Percentiles rank a stretch among this genome's conserved stretches.
Conservation (phyloP, 495 filamentous ascomycete genomes). For the Melanomma pulvis-pyrius region DNA sequence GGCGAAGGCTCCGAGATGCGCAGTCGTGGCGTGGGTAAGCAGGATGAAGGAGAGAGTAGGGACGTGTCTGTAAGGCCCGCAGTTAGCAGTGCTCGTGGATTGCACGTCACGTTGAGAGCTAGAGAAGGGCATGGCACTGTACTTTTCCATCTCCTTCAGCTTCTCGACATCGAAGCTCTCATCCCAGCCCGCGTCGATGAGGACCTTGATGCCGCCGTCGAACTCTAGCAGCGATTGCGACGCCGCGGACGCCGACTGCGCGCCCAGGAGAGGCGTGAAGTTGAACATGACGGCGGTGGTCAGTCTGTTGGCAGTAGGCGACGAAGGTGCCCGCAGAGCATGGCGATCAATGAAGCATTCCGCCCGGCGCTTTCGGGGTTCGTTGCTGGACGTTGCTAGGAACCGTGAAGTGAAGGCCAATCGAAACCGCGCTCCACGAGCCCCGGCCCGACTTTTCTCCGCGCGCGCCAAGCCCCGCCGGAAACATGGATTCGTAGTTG, state of each 20-base stretch:
- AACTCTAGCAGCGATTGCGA: slow-evolving; percentile 95
- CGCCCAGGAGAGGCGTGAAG: slow-evolving; percentile 89
- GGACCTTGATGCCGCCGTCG: slow-evolving; percentile 92
- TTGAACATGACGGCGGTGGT: slow-evolving; percentile 71
- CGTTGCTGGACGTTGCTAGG: not conserved
- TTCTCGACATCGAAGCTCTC: slow-evolving; percentile 79
- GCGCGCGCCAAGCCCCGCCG: not conserved
- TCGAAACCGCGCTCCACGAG: too few relatives aligned
- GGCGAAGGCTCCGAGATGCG: slow-evolving; percentile 89
- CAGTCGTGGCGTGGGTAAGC: slow-evolving; percentile 86
- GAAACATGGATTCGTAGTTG: not conserved
- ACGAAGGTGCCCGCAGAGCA: not conserved
- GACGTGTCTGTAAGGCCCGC: slow-evolving; percentile 63
- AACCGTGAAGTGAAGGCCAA: too few relatives aligned
- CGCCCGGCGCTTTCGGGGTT: not conserved
- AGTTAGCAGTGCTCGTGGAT: not conserved
- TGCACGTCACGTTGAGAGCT: not conserved
- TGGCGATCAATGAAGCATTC: not conserved
- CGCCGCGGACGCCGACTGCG: slow-evolving; percentile 80
- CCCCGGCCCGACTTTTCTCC: not conserved
- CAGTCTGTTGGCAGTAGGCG: not conserved
- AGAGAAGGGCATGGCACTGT: slow-evolving; percentile 38
- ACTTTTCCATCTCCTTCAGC: slow-evolving; percentile 88
- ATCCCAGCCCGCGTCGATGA: slow-evolving; percentile 96
- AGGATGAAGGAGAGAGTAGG: slow-evolving; percentile 92